phyloP scores from a whole-genome alignment of 2,329 filamentous ascomycete species.

The Remersonia thermophila region DNA sequence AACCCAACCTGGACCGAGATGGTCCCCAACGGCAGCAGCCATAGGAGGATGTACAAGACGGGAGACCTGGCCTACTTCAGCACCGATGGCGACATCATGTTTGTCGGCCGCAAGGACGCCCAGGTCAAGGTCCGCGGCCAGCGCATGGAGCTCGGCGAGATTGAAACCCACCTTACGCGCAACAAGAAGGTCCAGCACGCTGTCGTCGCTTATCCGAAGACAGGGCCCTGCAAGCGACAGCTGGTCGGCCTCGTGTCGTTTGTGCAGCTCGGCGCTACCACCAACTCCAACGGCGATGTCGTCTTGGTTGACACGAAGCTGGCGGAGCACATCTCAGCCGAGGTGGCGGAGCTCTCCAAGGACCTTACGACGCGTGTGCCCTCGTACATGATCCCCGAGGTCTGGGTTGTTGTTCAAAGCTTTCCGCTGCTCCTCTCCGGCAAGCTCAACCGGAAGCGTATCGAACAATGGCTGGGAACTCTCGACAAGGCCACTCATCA shows the following conservation, averaged over 20 bases:
- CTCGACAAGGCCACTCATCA: slow-evolving; percentile 24
- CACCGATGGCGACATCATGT: slow-evolving; percentile 16
- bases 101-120: slow-evolving; percentile 15
- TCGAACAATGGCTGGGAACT: slow-evolving; percentile 17
- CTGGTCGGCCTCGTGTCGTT: slow-evolving; percentile 14
- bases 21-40: slow-evolving; percentile 35
- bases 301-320: slow-evolving; percentile 5
- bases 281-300: neutral
- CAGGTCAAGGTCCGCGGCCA: slow-evolving; percentile 19
- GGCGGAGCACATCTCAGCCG: neutral
- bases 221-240: slow-evolving; percentile 13
- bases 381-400: slow-evolving; percentile 24
- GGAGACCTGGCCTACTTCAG: slow-evolving; percentile 20
- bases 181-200: slow-evolving; percentile 29
- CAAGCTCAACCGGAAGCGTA: slow-evolving; percentile 23
- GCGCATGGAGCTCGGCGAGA: slow-evolving; percentile 26
- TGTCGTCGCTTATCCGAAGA: slow-evolving; percentile 30
- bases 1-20: slow-evolving; percentile 25
- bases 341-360: slow-evolving; percentile 6
- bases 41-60: slow-evolving; percentile 29
- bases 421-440: slow-evolving; percentile 20
- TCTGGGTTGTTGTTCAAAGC: slow-evolving; percentile 18
- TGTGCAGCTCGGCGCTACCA: neutral
- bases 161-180: slow-evolving; percentile 29
- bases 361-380: slow-evolving; percentile 24